Evolutionary conservation across 2,329 filamentous ascomycete genomes (phyloP), one percentile per base, ranked within the genome.

Genomic region (Aspergillus sp.): DNA sequence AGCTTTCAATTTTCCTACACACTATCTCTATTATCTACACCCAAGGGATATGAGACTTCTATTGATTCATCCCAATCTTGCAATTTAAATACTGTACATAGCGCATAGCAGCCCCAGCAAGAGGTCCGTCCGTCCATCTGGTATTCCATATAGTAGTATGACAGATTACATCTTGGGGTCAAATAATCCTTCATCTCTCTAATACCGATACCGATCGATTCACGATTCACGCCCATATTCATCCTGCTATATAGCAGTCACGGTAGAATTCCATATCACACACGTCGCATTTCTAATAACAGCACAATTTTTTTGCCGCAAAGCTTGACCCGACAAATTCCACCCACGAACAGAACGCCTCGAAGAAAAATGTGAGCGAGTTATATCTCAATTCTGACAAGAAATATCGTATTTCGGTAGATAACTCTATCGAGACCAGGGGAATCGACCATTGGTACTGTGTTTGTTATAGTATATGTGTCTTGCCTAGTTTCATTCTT

Each of bases 41-140:
- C 25, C 27, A 27, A 30, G n/a, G 25, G 15, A 30, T 21, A 8
- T 8, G n/a, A 19, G n/a, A 13, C 47, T 13, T 27, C 25, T 50
- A 15, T 19, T 27, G 47, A 21, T 50, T 36, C 25, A 19, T 51
- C 23, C 42, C 23, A 10, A 42, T 3, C 38, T 42, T 42, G 39
- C 52, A 41, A 54, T 30, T 54, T 25, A 27, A 44, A 39, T 54
- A 19, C 11, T 42, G 52, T 54, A 54, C 38, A 44, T 54, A 54
- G n/a, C 39, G 38, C 52, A 54, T 13, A 44, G 25, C 25, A 44
- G 25, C 25, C 44, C 44, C 3, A n/a, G 44, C 44, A 49, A 49
- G 23, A 23, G 23, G 23, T 49, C 17, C n/a, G 17, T 42, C 17
- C 39, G 4, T 48, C 23, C 25, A 49, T 17, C 6, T 25, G 21